Evolutionary conservation across 1,284 basidiomycete genomes (phyloP).

Genomic region (Mycena sp.): DNA sequence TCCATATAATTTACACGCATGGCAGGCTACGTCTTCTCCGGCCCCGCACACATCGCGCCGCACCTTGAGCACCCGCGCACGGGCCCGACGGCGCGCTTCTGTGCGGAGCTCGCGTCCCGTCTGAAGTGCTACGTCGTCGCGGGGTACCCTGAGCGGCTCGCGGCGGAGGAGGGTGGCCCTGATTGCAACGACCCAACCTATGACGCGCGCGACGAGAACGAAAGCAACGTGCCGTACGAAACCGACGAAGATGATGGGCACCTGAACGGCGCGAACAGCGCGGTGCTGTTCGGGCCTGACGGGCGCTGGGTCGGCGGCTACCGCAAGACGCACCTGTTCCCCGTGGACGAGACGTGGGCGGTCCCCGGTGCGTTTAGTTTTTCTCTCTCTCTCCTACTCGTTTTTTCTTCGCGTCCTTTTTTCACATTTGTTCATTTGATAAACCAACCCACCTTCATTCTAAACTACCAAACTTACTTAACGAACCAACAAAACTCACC

Average conservation of each 20-base stretch:
- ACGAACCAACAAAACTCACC: too few relatives aligned
- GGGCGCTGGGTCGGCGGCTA: constrained; percentile 77
- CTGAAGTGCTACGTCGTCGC: constrained; percentile 80
- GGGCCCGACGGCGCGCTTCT: constrained; percentile 79
- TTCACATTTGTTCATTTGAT: too few relatives aligned
- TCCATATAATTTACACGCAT: too few relatives aligned
- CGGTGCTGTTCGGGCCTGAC: constrained; percentile 71
- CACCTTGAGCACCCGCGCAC: constrained; percentile 76
- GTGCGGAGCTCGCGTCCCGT: constrained; percentile 66
- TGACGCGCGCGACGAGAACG: too few relatives aligned
- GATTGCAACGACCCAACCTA: too few relatives aligned
- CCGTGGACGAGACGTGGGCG: constrained; percentile 88
- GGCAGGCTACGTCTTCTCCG: constrained; percentile 24
- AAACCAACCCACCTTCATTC: not conserved
- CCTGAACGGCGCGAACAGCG: constrained; percentile 80
- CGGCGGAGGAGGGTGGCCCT: too few relatives aligned
- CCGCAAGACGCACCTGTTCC: constrained; percentile 88
- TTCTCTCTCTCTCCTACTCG: too few relatives aligned
- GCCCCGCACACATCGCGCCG: constrained; percentile 70
- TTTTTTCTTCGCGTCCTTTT: too few relatives aligned
- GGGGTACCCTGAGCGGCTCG: constrained; percentile 82
- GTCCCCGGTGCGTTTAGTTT: constrained; percentile 73
- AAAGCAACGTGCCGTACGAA: too few relatives aligned
- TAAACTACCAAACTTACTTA: too few relatives aligned
- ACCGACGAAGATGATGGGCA: not conserved